Evolutionary conservation across 2,329 filamentous ascomycete genomes (phyloP).

Genomic region (Clonostachys chloroleuca): DNA sequence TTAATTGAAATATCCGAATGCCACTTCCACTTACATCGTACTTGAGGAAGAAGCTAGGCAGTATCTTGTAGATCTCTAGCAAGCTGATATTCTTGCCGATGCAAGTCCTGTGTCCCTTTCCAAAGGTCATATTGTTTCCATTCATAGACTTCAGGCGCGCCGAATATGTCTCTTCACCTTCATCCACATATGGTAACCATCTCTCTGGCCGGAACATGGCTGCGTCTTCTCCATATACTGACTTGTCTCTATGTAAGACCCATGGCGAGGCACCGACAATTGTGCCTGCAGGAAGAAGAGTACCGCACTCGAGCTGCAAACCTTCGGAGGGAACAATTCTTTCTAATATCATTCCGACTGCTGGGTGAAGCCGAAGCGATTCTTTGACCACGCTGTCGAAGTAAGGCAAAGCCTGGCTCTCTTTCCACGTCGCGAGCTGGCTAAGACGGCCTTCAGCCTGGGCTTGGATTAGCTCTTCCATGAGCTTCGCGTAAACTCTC

Average conservation of each 20-base stretch:
- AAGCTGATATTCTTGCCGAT: slow-evolving; percentile 26
- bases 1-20: no score
- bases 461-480: slow-evolving; percentile 25
- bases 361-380: slow-evolving; percentile 40
- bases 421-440: slow-evolving; percentile 8
- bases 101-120: slow-evolving; percentile 30
- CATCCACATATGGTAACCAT: slow-evolving; percentile 31
- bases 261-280: slow-evolving; percentile 34
- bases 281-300: slow-evolving; percentile 24
- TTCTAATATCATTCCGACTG: slow-evolving; percentile 40
- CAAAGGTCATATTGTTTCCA: slow-evolving; percentile 27
- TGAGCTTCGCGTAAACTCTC: slow-evolving; percentile 14
- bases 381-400: slow-evolving; percentile 49
- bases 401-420: slow-evolving; percentile 27
- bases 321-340: slow-evolving; percentile 40
- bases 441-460: slow-evolving; percentile 16
- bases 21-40: slow-evolving; percentile 23
- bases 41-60: slow-evolving; percentile 32
- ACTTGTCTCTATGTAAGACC: slow-evolving; percentile 30
- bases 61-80: slow-evolving; percentile 26
- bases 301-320: slow-evolving; percentile 23
- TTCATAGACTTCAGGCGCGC: slow-evolving; percentile 28
- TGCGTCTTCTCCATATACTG: slow-evolving; percentile 29
- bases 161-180: slow-evolving; percentile 22
- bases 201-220: slow-evolving; percentile 37